Base-by-base conservation (phyloP, 768 basidiomycete species). In the Xerocomellus intermedius region DNA sequence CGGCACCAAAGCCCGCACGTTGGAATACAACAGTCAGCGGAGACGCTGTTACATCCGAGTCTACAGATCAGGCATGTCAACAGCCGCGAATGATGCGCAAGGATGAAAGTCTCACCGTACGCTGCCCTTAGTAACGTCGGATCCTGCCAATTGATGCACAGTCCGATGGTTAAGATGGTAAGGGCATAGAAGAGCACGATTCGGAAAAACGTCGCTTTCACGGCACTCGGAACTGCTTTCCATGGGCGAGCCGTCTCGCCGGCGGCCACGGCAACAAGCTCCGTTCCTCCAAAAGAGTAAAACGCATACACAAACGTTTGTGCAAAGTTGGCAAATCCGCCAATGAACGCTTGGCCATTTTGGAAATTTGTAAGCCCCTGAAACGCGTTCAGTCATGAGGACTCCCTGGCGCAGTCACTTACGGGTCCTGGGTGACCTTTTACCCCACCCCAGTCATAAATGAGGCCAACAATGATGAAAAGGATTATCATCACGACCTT, bases 251-350 rank as follows among this genome's bases (percentile, higher is more conserved):
- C 77, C 7, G 82, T 82, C 71, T 89, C 87, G 33, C 85, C 84
- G 10, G 87, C 86, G n/a, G 87, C 86, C 32, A 89, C 69, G 3
- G 85, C 82, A 39, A 89, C 86, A 10, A 90, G 77, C 60, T 87
- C 86, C 30, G 87, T 82, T 17, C 85, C 84, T 17, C 80, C 83
- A 66, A 80, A 85, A 8, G 85, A 86, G 70, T 83, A 90, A 56
- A 87, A 87, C 13, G 86, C 86, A 33, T 78, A 87, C 36, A 87
- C 83, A 56, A 85, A 86, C 5, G 79, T 80, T 61, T 79, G 79
- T 8, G 79, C 77, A 65, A 82, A 81, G 33, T 77, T 71, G 36
- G 76, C 53, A 52, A 81, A 82, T 42, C 80, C 80, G 10, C 81
- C 82, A 12, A 82, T 69, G 60, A 83, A 81, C 0, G 81, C 80